A percentile compares a stretch with the other conserved stretches of the same genome.
These are phyloP conservation scores for Giardia muris DNA, from an alignment of 208 protist genomes.

Conservation along the genomic window DNA sequence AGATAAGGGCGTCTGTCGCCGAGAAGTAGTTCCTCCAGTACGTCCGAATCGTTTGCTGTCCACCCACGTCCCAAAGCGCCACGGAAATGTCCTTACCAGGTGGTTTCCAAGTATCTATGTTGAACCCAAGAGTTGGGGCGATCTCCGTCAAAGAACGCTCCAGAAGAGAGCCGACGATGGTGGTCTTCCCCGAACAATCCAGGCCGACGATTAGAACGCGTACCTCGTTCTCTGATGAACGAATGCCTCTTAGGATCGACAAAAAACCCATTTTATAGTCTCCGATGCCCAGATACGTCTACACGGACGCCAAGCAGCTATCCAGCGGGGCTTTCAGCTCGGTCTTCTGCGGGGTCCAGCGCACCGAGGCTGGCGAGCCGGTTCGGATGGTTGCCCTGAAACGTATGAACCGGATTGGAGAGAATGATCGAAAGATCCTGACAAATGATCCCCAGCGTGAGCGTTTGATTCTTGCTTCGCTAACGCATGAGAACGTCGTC, in stretches of 20 bases:
- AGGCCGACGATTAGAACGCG: slow-evolving; percentile 76
- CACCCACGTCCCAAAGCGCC: slow-evolving; percentile 88
- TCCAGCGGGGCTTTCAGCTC: neutral
- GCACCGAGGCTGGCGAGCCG: neutral
- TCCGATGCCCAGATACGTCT: neutral
- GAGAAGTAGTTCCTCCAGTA: slow-evolving; percentile 88
- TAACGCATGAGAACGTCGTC: neutral
- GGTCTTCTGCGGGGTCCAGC: neutral
- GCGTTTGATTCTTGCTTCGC: neutral
- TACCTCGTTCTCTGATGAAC: slow-evolving; percentile 58
- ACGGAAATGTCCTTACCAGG: slow-evolving; percentile 76
- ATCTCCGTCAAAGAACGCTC: slow-evolving; percentile 69
- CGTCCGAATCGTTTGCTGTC: slow-evolving; percentile 88
- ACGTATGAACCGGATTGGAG: neutral
- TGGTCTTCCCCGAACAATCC: slow-evolving; percentile 86
- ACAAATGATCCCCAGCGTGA: neutral
- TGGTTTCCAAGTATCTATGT: slow-evolving; percentile 71
- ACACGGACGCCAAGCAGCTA: neutral
- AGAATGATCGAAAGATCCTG: neutral
- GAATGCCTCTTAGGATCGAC: slow-evolving; percentile 39
- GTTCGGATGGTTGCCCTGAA: neutral
- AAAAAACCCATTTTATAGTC: slow-evolving; percentile 9
- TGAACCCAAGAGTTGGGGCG: slow-evolving; percentile 85
- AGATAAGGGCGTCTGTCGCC: slow-evolving; percentile 63
- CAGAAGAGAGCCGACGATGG: slow-evolving; percentile 67